phyloP scores from a whole-genome alignment of 352 stramenopile species.

The Phytophthora chlamydospora region DNA sequence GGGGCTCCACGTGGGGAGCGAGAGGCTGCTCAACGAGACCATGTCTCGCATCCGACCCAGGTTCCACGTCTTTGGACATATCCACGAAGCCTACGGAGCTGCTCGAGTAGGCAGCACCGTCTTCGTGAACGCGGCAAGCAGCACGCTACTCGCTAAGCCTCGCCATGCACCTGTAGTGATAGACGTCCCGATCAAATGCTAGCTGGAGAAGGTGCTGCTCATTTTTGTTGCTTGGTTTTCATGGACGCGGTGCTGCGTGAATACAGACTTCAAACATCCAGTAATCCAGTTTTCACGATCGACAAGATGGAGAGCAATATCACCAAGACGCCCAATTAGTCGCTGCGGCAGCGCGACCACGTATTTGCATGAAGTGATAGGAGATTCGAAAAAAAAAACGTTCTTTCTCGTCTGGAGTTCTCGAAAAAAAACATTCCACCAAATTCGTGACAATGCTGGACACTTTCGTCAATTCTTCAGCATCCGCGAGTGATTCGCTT shows the following conservation, averaged over 20 bases:
- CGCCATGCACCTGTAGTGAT: conserved; percentile 77
- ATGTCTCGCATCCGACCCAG: conserved; percentile 78
- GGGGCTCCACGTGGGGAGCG: conserved; percentile 76
- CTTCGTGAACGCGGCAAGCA: conserved; percentile 91
- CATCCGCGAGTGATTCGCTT: conserved; percentile 22
- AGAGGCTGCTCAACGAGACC: conserved; percentile 81
- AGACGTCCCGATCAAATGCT: conserved; percentile 73
- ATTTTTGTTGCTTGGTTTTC: too few relatives aligned
- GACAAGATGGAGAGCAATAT: too few relatives aligned
- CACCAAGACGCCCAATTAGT: too few relatives aligned
- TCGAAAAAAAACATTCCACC: conserved; percentile 17
- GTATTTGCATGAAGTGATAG: too few relatives aligned
- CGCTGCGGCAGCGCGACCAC: too few relatives aligned
- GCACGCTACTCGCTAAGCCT: conserved; percentile 61
- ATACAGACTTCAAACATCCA: too few relatives aligned
- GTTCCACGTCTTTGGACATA: conserved; percentile 93
- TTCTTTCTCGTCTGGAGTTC: background rate
- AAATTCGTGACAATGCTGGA: conserved; percentile 24
- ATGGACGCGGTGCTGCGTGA: too few relatives aligned
- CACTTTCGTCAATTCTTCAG: conserved; percentile 17
- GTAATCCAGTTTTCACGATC: too few relatives aligned
- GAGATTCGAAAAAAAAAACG: too few relatives aligned
- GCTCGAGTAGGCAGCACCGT: conserved; percentile 77
- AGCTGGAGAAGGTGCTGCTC: too few relatives aligned
- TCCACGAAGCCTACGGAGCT: conserved; percentile 90